phyloP scores from a whole-genome alignment of 108 stramenopile species.

The Cyclotella kingstonii region DNA sequence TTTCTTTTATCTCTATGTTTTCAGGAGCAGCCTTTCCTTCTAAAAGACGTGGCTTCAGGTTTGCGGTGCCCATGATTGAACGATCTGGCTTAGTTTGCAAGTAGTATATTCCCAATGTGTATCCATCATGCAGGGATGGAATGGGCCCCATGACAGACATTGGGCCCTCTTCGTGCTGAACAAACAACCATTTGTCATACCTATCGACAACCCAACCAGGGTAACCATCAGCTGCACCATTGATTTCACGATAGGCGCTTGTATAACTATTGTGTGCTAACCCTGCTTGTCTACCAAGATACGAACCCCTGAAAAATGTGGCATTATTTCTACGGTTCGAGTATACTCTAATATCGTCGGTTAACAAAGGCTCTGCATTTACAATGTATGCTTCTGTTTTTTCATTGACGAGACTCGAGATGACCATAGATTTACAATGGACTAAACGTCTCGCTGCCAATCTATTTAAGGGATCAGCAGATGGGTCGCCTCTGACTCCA shows the following conservation, averaged over 20 bases:
- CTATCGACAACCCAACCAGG: slow-evolving; percentile 84
- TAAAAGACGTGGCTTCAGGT: slow-evolving; percentile 54
- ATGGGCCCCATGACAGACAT: slow-evolving; percentile 55
- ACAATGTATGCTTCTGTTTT: slow-evolving; percentile 45
- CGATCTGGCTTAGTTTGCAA: slow-evolving; percentile 61
- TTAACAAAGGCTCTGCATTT: slow-evolving; percentile 29
- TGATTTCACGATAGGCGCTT: slow-evolving; percentile 76
- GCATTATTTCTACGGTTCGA: slow-evolving; percentile 57
- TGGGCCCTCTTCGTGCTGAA: slow-evolving; percentile 53
- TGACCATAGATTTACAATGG: slow-evolving; percentile 64
- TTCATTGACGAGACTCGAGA: slow-evolving; percentile 53
- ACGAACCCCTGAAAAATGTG: slow-evolving; percentile 57
- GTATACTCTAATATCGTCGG: slow-evolving; percentile 72
- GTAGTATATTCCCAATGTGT: slow-evolving; percentile 76
- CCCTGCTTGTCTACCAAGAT: slow-evolving; percentile 54
- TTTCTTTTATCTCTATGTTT: slow-evolving; percentile 56
- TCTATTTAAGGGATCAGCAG: slow-evolving; percentile 74
- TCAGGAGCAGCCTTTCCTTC: slow-evolving; percentile 76
- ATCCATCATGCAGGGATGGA: slow-evolving; percentile 81
- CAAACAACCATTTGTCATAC: slow-evolving; percentile 76
- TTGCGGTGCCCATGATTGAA: slow-evolving; percentile 54
- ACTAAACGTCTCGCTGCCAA: slow-evolving; percentile 66
- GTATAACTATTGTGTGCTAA: slow-evolving; percentile 57
- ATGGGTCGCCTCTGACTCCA: slow-evolving; percentile 72
- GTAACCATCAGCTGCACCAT: slow-evolving; percentile 81